Percentiles rank a stretch among this genome's conserved stretches.
Conservation (phyloP, 106 monocot genomes). For the Gastrodia elata region DNA sequence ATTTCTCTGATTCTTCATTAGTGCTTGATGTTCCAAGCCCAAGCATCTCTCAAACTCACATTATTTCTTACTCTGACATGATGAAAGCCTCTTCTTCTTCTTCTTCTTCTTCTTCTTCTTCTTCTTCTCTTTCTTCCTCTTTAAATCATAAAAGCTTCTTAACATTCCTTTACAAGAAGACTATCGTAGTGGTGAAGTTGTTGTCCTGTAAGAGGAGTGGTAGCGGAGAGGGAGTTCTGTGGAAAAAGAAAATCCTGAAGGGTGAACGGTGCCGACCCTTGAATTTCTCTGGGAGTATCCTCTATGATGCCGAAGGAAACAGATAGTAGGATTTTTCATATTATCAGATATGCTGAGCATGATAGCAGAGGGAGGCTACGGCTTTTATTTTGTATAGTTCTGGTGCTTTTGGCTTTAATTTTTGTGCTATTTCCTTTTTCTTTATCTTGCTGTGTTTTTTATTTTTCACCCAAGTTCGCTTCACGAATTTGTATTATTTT, state of each 20-base stretch:
- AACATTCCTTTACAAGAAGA: not conserved
- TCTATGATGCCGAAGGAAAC: not conserved
- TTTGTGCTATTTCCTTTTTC: too few relatives aligned
- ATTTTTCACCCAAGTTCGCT: too few relatives aligned
- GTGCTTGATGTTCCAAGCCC: not conserved
- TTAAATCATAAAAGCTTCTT: not conserved
- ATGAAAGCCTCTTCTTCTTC: not conserved
- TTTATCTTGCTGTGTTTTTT: too few relatives aligned
- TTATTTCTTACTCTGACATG: not conserved
- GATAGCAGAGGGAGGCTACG: not conserved
- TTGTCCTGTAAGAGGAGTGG: not conserved
- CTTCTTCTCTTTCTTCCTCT: not conserved
- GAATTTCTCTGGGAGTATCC: not conserved
- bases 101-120: not conserved
- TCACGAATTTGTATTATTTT: too few relatives aligned
- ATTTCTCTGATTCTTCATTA: not conserved
- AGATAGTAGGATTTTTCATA: not conserved
- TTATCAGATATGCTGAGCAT: not conserved
- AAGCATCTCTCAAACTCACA: not conserved
- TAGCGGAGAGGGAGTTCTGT: constrained; percentile 3
- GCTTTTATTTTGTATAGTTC: not conserved
- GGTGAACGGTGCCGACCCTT: constrained; percentile 7
- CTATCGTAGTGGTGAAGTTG: not conserved
- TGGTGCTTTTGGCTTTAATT: not conserved
- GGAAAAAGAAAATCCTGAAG: constrained; percentile 7